A percentile compares a stretch with the other conserved stretches of the same genome.
Evolutionary conservation across 805 yeast species (phyloP).

Genomic region (Scheffersomyces coipomensis): DNA sequence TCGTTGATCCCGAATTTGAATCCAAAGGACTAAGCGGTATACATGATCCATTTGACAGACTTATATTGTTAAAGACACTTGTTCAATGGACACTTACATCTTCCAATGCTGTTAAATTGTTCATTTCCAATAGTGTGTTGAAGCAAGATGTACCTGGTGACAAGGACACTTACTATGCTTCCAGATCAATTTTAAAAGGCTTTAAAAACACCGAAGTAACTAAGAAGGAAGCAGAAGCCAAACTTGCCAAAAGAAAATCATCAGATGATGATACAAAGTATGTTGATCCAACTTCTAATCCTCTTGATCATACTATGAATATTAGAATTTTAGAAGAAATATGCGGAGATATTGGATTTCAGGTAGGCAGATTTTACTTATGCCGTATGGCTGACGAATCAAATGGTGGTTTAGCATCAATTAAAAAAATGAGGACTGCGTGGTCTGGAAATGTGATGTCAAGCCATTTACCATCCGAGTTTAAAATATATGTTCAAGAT

Average conservation of each 20-base stretch:
- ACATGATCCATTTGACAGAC: conserved; percentile 27
- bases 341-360: conserved; percentile 40
- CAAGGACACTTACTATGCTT: conserved; percentile 33
- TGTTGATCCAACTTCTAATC: conserved; percentile 39
- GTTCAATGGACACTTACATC: conserved; percentile 35
- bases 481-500: conserved; percentile 43
- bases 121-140: conserved; percentile 20
- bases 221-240: conserved; percentile 29
- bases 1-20: conserved; percentile 25
- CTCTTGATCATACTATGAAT: conserved; percentile 29
- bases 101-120: conserved; percentile 27
- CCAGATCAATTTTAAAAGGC: conserved; percentile 36
- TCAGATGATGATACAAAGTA: conserved; percentile 22
- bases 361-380: conserved; percentile 38
- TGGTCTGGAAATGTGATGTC: conserved; percentile 11
- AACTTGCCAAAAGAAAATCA: conserved; percentile 24
- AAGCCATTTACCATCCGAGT: conserved; percentile 19
- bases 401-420: conserved; percentile 35
- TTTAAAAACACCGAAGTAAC: conserved; percentile 27
- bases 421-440: conserved; percentile 29
- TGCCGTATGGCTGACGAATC: conserved; percentile 32
- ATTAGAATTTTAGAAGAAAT: conserved; percentile 33
- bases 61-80: conserved; percentile 34
- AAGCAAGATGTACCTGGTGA: conserved; percentile 38
- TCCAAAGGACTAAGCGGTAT: conserved; percentile 31